A percentile compares a stretch with the other conserved stretches of the same genome.
Evolutionary conservation across 495 filamentous ascomycete species (phyloP).

Genomic region (Xylaria intraflava): DNA sequence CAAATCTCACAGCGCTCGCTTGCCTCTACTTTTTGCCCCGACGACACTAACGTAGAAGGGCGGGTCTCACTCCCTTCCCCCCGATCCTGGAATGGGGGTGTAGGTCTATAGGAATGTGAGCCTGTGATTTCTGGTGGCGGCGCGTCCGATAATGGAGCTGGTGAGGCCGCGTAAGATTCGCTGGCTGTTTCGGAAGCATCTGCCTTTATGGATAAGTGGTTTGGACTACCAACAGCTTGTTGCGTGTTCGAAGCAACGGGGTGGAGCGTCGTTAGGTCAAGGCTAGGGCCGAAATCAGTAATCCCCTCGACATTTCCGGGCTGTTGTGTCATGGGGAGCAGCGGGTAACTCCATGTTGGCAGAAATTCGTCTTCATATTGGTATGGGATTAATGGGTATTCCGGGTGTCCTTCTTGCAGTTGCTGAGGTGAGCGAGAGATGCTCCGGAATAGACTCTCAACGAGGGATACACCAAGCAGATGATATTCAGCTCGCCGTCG

Average conservation of each 20-base stretch:
- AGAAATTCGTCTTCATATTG: constrained; percentile 13
- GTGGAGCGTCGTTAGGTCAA: constrained; percentile 9
- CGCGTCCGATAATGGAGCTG: constrained; percentile 13
- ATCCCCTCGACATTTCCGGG: background rate
- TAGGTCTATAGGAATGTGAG: constrained; percentile 12
- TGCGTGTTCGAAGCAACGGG: constrained; percentile 5
- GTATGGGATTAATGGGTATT: constrained; percentile 9
- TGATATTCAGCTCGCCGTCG: constrained; percentile 33
- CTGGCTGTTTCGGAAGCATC: constrained; percentile 16
- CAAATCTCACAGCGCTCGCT: constrained; percentile 39
- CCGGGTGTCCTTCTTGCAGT: constrained; percentile 7
- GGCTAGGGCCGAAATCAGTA: constrained; percentile 2
- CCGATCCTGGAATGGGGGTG: constrained; percentile 9
- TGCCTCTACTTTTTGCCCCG: constrained; percentile 30
- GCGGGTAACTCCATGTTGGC: constrained; percentile 7
- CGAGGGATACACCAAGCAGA: constrained; percentile 27
- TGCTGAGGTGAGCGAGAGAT: constrained; percentile 15
- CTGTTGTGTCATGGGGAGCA: background rate
- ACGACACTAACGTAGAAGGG: constrained; percentile 10
- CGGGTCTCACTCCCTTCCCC: constrained; percentile 5
- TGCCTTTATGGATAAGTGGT: constrained; percentile 13
- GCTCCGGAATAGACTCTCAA: constrained; percentile 27
- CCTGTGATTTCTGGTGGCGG: constrained; percentile 1
- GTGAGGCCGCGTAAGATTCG: constrained; percentile 14
- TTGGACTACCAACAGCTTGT: constrained; percentile 4